A percentile compares a stretch with the other conserved stretches of the same genome.
phyloP scores from a whole-genome alignment of 305 asterid genomes.

The Fraxinus floribunda region DNA sequence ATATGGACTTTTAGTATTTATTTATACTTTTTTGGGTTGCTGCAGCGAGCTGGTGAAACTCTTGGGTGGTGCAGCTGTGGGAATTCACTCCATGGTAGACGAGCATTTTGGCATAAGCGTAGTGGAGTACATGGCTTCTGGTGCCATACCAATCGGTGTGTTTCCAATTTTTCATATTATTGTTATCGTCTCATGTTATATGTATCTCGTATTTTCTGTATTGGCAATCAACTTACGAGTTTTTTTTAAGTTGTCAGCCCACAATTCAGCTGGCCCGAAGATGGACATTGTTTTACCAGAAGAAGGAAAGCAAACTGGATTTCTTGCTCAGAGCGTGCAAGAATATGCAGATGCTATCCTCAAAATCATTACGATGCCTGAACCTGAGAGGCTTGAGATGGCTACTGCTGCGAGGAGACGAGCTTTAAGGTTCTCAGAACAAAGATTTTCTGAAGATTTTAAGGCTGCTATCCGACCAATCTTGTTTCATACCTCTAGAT shows the following conservation, averaged over 20 bases:
- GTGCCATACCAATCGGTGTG: conserved; percentile 84
- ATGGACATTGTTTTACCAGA: conserved; percentile 84
- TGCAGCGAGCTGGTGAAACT: conserved; percentile 74
- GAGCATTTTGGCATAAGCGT: conserved; percentile 95
- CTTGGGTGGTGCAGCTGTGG: conserved; percentile 73
- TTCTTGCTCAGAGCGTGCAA: conserved; percentile 60
- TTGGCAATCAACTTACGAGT: neutral
- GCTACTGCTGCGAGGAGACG: conserved; percentile 73
- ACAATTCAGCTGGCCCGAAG: conserved; percentile 90
- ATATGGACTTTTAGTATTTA: neutral
- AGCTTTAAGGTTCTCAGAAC: conserved; percentile 74
- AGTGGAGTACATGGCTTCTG: conserved; percentile 95
- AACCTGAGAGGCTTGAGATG: conserved; percentile 59
- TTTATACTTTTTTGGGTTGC: neutral
- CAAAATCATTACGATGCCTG: conserved; percentile 53
- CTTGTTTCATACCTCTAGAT: conserved; percentile 26
- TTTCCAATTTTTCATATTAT: conserved; percentile 5
- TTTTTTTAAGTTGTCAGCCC: conserved; percentile 45
- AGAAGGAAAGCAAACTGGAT: conserved; percentile 81
- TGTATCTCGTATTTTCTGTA: neutral
- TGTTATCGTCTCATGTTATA: neutral
- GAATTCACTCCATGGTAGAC: conserved; percentile 91
- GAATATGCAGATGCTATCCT: conserved; percentile 77
- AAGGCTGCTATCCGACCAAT: conserved; percentile 68
- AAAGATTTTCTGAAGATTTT: conserved; percentile 70